Base-by-base conservation (phyloP, 1,139 yeast species). In the Candida tetrigidarum region DNA sequence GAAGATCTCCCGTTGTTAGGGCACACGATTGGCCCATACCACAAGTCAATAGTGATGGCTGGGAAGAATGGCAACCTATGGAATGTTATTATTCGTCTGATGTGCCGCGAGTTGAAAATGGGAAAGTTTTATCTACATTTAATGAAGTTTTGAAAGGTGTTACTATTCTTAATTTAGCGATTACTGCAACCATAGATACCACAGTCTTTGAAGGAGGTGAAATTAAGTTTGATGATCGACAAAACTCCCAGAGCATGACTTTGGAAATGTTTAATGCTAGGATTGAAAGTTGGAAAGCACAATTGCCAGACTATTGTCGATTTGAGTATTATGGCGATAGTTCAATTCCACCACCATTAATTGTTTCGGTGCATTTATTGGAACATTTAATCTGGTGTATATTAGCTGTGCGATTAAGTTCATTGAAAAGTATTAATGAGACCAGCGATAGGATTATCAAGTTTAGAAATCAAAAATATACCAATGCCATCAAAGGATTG, bases 41-140 rank as follows among this genome's bases (percentile, higher is more conserved):
- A 2, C 45, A 42, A 9, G 49, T 60, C 11, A 49, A 52, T 32
- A 53, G 48, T 19, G 62, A 58, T 34, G 62, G 61, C 3, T 60
- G 64, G 64, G 65, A 60, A 45, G 64, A 59, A 49, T 60, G 63
- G 63, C 63, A 57, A 36, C 42, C 57, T 3, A 59, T 63, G 64
- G 49, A 47, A 29, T 50, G 56, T 11, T 48, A 47, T 39, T 52
- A 52, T 40, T 37, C 51, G 0, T 47, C 54, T 1, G 49, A 53
- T 11, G 27, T 43, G 2, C 39, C 57, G 3, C 48, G 50, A 16
- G 39, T 59, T 23, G 57, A 54, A n/a, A 52, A 58, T 40, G 63
- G 62, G 5, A 46, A 59, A 32, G 56, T 56, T 39, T 48, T 60
- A 26, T 55, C 56, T 45, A 53, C 48, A 4, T 59, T 58, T 34